Evolutionary conservation across 2,329 filamentous ascomycete genomes (phyloP), one percentile per base, ranked within the genome.

Genomic region (Hysterium pulicare): DNA sequence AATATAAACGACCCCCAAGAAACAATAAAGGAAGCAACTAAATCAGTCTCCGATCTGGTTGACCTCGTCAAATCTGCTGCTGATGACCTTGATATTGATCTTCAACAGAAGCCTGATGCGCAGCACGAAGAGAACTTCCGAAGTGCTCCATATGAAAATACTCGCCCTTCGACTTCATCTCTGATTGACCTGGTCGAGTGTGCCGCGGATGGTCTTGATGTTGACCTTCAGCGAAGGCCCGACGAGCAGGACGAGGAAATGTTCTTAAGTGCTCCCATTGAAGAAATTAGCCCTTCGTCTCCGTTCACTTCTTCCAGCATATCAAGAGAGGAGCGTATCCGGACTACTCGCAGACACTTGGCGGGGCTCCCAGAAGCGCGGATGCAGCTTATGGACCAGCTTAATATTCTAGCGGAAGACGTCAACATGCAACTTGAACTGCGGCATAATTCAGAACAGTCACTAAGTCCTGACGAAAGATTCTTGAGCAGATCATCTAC

Each of bases 101-200:
- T 63, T 17, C 52, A 59, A 8, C 45, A 44, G 9, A 46, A 36
- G 16, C 57, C 58, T 13, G 54, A 41, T 8, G 32, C 42, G 7
- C 31, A 48, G 15, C 59, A 64, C 23, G 58, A 64, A 13, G 41
- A 51, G 19, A 23, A 42, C n/a, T 65, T 62, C 22, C 42, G 42
- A 8, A 41, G 47, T 21, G 59, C 58, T 5, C 55, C 57, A 11
- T n/a, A 42, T 15, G 40, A 48, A 10, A 44, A 37, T 11, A 33
- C 64, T 19, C 42, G 42, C 23, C 44, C 53, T 10, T 47, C 47
- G 20, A 53, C 61, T 22, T 53, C 61, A 6, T 60, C 69, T 11
- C 46, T 71, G 2, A 47, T 70, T 5, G 51, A 63, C 15, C 40
- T 69, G 26, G 53, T 71, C 34, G 57, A 67, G 21, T 62, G 60